phyloP scores from a whole-genome alignment of 2,329 filamentous ascomycete genomes.

The Monilinia vaccinii-corymbosi region DNA sequence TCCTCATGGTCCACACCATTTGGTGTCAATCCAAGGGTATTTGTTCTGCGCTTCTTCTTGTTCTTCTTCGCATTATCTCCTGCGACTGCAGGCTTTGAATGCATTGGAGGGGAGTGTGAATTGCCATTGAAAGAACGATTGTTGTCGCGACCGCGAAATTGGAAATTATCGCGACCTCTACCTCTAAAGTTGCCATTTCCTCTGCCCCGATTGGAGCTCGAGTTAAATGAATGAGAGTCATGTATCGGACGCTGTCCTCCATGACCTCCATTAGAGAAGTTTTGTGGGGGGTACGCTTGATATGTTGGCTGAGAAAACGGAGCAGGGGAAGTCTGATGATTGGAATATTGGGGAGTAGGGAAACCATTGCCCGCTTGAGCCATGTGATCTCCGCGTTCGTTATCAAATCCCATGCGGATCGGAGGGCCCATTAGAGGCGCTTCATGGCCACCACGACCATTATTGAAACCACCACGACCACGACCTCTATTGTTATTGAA shows the following conservation, averaged over 20 bases:
- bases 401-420: slow-evolving; percentile 46
- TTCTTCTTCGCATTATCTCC: slow-evolving; percentile 39
- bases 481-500: slow-evolving; percentile 30
- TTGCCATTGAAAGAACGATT: slow-evolving; percentile 19
- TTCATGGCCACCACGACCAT: slow-evolving; percentile 35
- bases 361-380: slow-evolving; percentile 39
- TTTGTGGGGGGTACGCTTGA: slow-evolving; percentile 33
- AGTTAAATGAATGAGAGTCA: slow-evolving; percentile 31
- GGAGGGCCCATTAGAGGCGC: slow-evolving; percentile 44
- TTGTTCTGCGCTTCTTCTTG: slow-evolving; percentile 65
- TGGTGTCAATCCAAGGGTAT: slow-evolving; percentile 63
- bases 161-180: slow-evolving; percentile 32
- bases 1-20: slow-evolving; percentile 41
- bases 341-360: slow-evolving; percentile 28
- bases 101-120: slow-evolving; percentile 10
- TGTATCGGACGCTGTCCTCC: slow-evolving; percentile 28
- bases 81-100: slow-evolving; percentile 19
- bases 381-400: slow-evolving; percentile 34
- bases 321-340: slow-evolving; percentile 27
- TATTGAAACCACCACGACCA: slow-evolving; percentile 30
- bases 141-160: slow-evolving; percentile 32
- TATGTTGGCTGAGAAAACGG: slow-evolving; percentile 29
- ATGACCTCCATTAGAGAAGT: slow-evolving; percentile 23
- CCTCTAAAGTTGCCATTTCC: slow-evolving; percentile 33
- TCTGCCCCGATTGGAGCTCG: slow-evolving; percentile 32